Percentiles rank a stretch among this genome's conserved stretches.
These are phyloP conservation scores for Plasmodium vinckei DNA, from an alignment of 169 alveolate species.

Conservation along the genomic window DNA sequence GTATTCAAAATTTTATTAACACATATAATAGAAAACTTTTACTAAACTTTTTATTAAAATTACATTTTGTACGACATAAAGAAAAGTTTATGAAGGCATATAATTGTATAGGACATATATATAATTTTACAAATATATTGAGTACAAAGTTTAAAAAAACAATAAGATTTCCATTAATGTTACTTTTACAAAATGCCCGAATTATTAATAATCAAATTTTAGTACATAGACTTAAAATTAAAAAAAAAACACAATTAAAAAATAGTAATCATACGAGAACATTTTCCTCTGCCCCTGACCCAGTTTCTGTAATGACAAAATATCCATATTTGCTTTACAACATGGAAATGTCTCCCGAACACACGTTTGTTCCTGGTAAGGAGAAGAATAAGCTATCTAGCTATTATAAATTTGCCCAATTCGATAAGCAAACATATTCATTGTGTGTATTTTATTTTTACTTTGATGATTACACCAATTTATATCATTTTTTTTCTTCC, in stretches of 20 bases:
- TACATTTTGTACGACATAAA: slow-evolving; percentile 31
- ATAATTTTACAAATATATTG: slow-evolving; percentile 14
- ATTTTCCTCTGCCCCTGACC: slow-evolving; percentile 6
- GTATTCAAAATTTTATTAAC: slow-evolving; percentile 19
- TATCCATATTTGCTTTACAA: slow-evolving; percentile 44
- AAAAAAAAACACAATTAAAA: slow-evolving; percentile 9
- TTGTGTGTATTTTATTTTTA: not conserved
- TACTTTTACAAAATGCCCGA: slow-evolving; percentile 25
- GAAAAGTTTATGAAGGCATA: slow-evolving; percentile 28
- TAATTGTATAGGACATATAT: slow-evolving; percentile 26
- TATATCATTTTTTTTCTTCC: not conserved
- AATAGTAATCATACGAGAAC: not conserved
- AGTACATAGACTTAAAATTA: not conserved
- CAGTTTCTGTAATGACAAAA: slow-evolving; percentile 3
- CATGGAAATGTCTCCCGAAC: slow-evolving; percentile 51
- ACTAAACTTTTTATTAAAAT: slow-evolving; percentile 33
- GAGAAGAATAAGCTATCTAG: no score
- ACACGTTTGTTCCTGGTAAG: slow-evolving; percentile 29
- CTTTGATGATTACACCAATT: not conserved
- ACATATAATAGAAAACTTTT: slow-evolving; percentile 38
- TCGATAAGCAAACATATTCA: not conserved
- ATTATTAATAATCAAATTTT: not conserved
- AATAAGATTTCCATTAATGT: not conserved
- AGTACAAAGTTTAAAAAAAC: not conserved
- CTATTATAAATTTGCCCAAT: no score